phyloP scores from a whole-genome alignment of 2,329 filamentous ascomycete species.

The Aspergillus sergii region DNA sequence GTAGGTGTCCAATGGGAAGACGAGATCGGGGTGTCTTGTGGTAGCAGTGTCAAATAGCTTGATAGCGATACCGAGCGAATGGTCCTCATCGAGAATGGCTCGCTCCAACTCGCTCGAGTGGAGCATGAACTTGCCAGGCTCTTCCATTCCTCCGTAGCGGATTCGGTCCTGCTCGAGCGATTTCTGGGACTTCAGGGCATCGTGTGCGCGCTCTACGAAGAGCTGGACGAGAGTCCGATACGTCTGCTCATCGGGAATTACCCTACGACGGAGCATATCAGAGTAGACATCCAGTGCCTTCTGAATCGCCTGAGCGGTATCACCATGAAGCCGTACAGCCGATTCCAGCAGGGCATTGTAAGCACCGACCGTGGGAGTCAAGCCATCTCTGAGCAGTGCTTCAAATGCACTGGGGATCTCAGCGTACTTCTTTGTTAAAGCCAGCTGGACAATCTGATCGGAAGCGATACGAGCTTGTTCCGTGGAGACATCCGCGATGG shows the following conservation, averaged over 20 bases:
- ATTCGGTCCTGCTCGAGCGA: conserved; percentile 77
- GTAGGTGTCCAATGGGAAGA: conserved; percentile 81
- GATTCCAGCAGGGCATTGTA: conserved; percentile 90
- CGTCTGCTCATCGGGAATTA: conserved; percentile 79
- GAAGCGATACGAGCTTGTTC: conserved; percentile 71
- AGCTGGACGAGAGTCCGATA: conserved; percentile 86
- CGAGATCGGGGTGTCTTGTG: conserved; percentile 58
- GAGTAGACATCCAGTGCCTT: conserved; percentile 94
- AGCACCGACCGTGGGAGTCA: conserved; percentile 78
- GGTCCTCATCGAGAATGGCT: conserved; percentile 82
- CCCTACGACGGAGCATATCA: conserved; percentile 87
- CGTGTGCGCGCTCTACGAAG: conserved; percentile 76
- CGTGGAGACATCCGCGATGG: conserved; percentile 53
- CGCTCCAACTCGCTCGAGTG: conserved; percentile 84
- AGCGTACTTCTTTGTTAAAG: conserved; percentile 71
- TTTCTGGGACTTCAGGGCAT: conserved; percentile 73
- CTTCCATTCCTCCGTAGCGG: conserved; percentile 83
- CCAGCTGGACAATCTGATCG: conserved; percentile 75
- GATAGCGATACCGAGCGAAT: conserved; percentile 81
- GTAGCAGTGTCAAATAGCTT: conserved; percentile 81
- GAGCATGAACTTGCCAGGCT: conserved; percentile 83
- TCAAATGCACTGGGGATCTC: conserved; percentile 93
- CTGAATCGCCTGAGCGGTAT: conserved; percentile 80
- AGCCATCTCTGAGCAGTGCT: conserved; percentile 78
- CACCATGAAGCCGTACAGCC: conserved; percentile 77